Evolutionary conservation across 441 rosid genomes (phyloP).

Genomic region (Erysimum cheiri): DNA sequence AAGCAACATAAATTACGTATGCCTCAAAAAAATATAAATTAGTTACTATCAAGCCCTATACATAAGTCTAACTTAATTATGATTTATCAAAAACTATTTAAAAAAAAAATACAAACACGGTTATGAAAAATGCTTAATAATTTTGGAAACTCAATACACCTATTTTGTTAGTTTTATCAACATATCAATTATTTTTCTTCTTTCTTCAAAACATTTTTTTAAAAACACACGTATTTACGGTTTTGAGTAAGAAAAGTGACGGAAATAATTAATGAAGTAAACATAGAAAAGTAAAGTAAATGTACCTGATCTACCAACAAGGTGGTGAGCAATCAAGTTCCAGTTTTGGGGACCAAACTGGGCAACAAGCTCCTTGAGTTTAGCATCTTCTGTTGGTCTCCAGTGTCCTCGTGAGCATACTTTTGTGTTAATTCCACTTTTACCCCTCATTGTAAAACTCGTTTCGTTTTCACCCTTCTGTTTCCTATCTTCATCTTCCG

Average conservation of each 20-base stretch:
- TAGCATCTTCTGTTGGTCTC: constrained; percentile 95
- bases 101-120: background rate
- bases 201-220: background rate
- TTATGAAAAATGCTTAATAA: background rate
- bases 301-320: constrained; percentile 92
- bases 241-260: constrained; percentile 4
- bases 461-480: background rate
- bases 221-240: background rate
- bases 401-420: constrained; percentile 80
- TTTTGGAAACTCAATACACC: constrained; percentile 7
- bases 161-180: background rate
- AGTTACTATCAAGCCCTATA: constrained; percentile 15
- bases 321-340: constrained; percentile 90
- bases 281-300: constrained; percentile 5
- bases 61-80: background rate
- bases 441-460: constrained; percentile 22
- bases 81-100: background rate
- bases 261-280: background rate
- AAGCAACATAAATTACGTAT: constrained; percentile 17
- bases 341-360: constrained; percentile 95
- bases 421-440: constrained; percentile 34
- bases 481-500: constrained; percentile 29
- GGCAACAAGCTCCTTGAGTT: constrained; percentile 85
- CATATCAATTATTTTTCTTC: background rate
- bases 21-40: background rate